Evolutionary conservation across 2,329 filamentous ascomycete genomes (phyloP).

Genomic region (Pezicula radicicola): DNA sequence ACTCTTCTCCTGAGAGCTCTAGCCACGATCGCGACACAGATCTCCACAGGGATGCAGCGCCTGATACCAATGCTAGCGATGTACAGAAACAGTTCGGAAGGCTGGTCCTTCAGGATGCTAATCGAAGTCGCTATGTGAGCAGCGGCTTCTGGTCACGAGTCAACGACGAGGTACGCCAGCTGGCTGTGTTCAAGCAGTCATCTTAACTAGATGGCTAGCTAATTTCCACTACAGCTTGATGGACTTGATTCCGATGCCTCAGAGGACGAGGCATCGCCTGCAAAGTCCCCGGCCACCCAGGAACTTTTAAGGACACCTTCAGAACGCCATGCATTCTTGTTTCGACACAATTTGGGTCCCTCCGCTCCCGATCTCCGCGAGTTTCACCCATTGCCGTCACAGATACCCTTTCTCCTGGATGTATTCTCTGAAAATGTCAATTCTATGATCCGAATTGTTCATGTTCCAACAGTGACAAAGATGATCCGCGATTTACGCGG

Average conservation of each 20-base stretch:
- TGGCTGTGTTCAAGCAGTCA: neutral
- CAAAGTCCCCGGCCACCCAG: slow-evolving; percentile 28
- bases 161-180: slow-evolving; percentile 46
- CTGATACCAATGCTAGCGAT: neutral
- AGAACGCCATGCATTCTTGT: slow-evolving; percentile 50
- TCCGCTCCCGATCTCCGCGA: slow-evolving; percentile 31
- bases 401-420: slow-evolving; percentile 50
- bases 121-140: slow-evolving; percentile 40
- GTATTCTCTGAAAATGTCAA: slow-evolving; percentile 52
- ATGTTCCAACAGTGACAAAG: slow-evolving; percentile 41
- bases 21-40: slow-evolving; percentile 18
- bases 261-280: slow-evolving; percentile 32
- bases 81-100: slow-evolving; percentile 43
- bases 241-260: slow-evolving; percentile 38
- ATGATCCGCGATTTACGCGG: slow-evolving; percentile 34
- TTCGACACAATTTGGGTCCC: slow-evolving; percentile 39
- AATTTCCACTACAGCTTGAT: slow-evolving; percentile 34
- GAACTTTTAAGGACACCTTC: slow-evolving; percentile 39
- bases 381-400: slow-evolving; percentile 50
- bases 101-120: slow-evolving; percentile 42
- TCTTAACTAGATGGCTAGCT: slow-evolving; percentile 12
- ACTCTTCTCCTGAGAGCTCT: slow-evolving; percentile 26
- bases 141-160: slow-evolving; percentile 54
- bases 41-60: slow-evolving; percentile 6
- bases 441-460: slow-evolving; percentile 36